Evolutionary conservation across 768 basidiomycete species (phyloP).

Genomic region (Collybia mongolica): DNA sequence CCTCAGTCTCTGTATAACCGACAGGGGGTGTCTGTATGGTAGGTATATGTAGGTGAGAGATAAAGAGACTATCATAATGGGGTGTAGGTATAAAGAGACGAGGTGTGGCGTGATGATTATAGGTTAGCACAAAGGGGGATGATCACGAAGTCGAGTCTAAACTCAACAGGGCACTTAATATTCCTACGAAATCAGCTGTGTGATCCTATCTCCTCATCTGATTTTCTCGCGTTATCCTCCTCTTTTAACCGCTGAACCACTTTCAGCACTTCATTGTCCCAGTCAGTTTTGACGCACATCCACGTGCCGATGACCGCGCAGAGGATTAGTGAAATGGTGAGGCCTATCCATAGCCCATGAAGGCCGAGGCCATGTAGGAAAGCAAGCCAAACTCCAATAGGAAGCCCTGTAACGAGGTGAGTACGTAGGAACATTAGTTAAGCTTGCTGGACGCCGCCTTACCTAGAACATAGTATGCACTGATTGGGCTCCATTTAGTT

Average conservation of each 20-base stretch:
- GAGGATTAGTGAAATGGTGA: slow-evolving; percentile 64
- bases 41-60: no score
- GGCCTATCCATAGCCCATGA: slow-evolving; percentile 81
- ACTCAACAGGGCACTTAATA: no score
- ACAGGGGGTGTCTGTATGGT: no score
- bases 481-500: slow-evolving; percentile 15
- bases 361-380: slow-evolving; percentile 59
- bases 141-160: no score
- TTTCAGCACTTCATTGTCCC: slow-evolving; percentile 63
- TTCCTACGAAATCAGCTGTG: not conserved
- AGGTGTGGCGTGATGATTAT: no score
- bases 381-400: slow-evolving; percentile 74
- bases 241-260: slow-evolving; percentile 49
- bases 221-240: slow-evolving; percentile 30
- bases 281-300: slow-evolving; percentile 59
- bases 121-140: no score
- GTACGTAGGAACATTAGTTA: not conserved
- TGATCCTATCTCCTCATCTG: slow-evolving; percentile 5
- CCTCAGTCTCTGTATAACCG: no score
- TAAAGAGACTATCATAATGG: no score
- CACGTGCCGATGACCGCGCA: slow-evolving; percentile 48
- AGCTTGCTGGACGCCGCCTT: slow-evolving; percentile 1
- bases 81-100: no score
- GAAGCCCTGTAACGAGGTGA: slow-evolving; percentile 49
- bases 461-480: slow-evolving; percentile 80